phyloP scores from a whole-genome alignment of 1,284 basidiomycete genomes.

The Cutaneotrichosporon sp. region DNA sequence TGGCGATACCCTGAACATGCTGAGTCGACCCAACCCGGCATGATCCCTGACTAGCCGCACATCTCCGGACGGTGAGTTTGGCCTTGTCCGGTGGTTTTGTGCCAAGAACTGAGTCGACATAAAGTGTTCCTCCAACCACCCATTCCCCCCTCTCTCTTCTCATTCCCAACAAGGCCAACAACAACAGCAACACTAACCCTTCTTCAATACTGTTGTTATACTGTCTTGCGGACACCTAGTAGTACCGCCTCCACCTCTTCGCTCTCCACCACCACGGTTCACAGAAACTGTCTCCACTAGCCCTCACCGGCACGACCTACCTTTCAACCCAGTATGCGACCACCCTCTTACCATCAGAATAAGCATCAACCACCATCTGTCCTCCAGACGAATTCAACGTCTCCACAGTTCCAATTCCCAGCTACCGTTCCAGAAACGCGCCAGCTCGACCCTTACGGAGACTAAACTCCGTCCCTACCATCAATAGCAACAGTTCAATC shows the following conservation, averaged over 20 bases:
- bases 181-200: not conserved
- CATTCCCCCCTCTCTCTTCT: not conserved
- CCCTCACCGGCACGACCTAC: not conserved
- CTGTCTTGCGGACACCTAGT: not conserved
- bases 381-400: not conserved
- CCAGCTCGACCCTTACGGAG: constrained; percentile 6
- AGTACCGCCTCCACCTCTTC: not conserved
- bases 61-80: not conserved
- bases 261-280: not conserved
- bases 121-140: not conserved
- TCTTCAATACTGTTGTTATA: not conserved
- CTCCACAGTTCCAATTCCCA: not conserved
- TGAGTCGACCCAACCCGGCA: not conserved
- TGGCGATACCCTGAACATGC: not conserved
- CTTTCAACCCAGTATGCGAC: constrained; percentile 1
- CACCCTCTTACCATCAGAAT: not conserved
- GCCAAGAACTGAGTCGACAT: not conserved
- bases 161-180: constrained; percentile 1
- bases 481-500: not conserved
- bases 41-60: not conserved
- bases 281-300: constrained; percentile 4
- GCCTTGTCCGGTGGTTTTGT: too few species aligned
- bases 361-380: not conserved
- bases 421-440: not conserved
- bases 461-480: constrained; percentile 12